phyloP scores from a whole-genome alignment of 495 filamentous ascomycete genomes.

The Xylaria palmicola region DNA sequence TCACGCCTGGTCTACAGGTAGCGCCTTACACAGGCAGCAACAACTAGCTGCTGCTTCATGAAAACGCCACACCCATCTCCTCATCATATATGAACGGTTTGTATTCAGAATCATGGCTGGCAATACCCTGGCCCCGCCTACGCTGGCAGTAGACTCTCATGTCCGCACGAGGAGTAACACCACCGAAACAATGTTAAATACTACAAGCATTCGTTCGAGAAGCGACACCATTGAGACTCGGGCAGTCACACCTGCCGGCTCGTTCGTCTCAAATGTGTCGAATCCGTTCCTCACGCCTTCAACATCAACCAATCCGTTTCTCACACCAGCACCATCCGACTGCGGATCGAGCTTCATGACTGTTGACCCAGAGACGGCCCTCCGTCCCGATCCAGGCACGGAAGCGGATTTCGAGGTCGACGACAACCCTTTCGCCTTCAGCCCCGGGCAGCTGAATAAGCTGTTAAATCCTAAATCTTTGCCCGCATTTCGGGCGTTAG shows the following conservation, averaged over 20 bases:
- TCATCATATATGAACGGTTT: not conserved
- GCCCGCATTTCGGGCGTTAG: slow-evolving; percentile 73
- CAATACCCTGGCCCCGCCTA: slow-evolving; percentile 26
- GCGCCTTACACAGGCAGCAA: not conserved
- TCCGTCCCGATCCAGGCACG: slow-evolving; percentile 62
- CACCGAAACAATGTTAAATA: slow-evolving; percentile 24
- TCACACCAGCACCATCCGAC: slow-evolving; percentile 26
- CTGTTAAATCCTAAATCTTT: slow-evolving; percentile 79
- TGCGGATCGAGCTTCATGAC: slow-evolving; percentile 27
- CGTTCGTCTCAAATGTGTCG: slow-evolving; percentile 25
- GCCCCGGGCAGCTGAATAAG: slow-evolving; percentile 77
- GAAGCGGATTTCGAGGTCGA: slow-evolving; percentile 71
- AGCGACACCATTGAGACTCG: slow-evolving; percentile 33
- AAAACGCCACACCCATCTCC: not conserved
- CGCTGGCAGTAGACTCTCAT: slow-evolving; percentile 23
- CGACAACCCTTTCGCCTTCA: slow-evolving; percentile 79
- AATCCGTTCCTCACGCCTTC: slow-evolving; percentile 32
- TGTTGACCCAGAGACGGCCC: slow-evolving; percentile 22
- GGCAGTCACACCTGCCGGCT: slow-evolving; percentile 23
- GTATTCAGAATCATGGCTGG: slow-evolving; percentile 19
- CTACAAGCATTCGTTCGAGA: slow-evolving; percentile 23
- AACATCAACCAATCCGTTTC: slow-evolving; percentile 24
- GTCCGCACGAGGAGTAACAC: slow-evolving; percentile 29
- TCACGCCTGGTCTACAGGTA: not conserved
- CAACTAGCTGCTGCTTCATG: not conserved